Conservation (phyloP, 176 grass and related monocot genomes). For the Musa itinerans region DNA sequence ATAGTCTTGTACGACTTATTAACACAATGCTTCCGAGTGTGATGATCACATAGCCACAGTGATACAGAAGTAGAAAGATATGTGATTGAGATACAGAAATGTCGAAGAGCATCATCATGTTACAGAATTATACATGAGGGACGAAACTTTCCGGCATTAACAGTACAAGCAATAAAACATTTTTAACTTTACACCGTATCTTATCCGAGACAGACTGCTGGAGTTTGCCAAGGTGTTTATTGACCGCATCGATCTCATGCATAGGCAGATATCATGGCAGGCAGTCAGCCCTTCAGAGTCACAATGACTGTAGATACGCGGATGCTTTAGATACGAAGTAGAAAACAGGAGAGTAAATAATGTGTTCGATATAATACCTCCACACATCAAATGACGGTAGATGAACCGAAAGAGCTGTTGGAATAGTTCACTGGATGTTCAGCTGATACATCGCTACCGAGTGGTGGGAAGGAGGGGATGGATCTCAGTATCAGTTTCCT, state of each 20-base stretch:
- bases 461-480: conserved; percentile 83
- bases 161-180: not conserved
- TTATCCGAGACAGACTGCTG: not conserved
- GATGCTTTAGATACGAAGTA: not conserved
- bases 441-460: conserved; percentile 25
- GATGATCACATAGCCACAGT: too few species aligned
- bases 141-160: not conserved
- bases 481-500: conserved; percentile 91
- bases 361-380: not conserved
- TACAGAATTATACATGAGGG: too few species aligned
- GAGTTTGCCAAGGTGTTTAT: too few species aligned
- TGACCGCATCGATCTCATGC: not conserved
- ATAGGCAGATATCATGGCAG: too few species aligned
- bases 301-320: not conserved
- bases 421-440: conserved; percentile 26
- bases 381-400: conserved; percentile 25
- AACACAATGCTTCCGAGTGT: too few species aligned
- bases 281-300: not conserved
- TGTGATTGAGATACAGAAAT: too few species aligned
- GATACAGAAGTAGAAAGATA: too few species aligned
- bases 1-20: too few species aligned
- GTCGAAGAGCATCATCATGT: not conserved
- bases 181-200: not conserved
- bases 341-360: not conserved
- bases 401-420: conserved; percentile 33